phyloP scores from a whole-genome alignment of 1,284 basidiomycete species.

The Hemileia vastatrix region DNA sequence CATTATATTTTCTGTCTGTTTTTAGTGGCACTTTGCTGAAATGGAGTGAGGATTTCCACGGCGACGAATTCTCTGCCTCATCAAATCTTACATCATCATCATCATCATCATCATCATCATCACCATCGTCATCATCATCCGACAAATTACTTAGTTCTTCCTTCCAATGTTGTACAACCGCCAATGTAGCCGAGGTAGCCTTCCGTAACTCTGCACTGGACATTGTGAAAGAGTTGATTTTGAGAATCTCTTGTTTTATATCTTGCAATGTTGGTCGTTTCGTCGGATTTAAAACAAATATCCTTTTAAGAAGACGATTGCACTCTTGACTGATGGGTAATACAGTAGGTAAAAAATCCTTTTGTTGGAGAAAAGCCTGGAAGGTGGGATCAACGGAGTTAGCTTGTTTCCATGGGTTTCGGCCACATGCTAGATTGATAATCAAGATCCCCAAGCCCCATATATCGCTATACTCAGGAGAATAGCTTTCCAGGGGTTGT shows the following conservation, averaged over 20 bases:
- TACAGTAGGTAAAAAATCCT: slow-evolving; percentile 58
- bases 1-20: no score
- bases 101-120: no score
- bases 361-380: slow-evolving; percentile 57
- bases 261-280: slow-evolving; percentile 54
- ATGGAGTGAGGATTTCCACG: no score
- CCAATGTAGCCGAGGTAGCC: slow-evolving; percentile 45
- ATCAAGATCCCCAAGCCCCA: slow-evolving; percentile 89
- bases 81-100: no score
- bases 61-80: no score
- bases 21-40: no score
- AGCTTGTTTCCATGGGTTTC: slow-evolving; percentile 77
- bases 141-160: no score
- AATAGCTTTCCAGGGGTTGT: slow-evolving; percentile 54
- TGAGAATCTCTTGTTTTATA: slow-evolving; percentile 54
- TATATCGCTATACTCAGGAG: slow-evolving; percentile 65
- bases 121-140: no score
- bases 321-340: slow-evolving; percentile 61
- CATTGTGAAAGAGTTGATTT: slow-evolving; percentile 60
- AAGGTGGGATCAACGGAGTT: slow-evolving; percentile 62
- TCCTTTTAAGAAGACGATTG: slow-evolving; percentile 51
- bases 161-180: no score
- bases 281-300: slow-evolving; percentile 48
- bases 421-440: slow-evolving; percentile 76
- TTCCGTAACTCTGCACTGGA: slow-evolving; percentile 50